A percentile compares a stretch with the other conserved stretches of the same genome.
phyloP scores from a whole-genome alignment of 2,329 filamentous ascomycete genomes.

The Pseudogymnoascus sp. region DNA sequence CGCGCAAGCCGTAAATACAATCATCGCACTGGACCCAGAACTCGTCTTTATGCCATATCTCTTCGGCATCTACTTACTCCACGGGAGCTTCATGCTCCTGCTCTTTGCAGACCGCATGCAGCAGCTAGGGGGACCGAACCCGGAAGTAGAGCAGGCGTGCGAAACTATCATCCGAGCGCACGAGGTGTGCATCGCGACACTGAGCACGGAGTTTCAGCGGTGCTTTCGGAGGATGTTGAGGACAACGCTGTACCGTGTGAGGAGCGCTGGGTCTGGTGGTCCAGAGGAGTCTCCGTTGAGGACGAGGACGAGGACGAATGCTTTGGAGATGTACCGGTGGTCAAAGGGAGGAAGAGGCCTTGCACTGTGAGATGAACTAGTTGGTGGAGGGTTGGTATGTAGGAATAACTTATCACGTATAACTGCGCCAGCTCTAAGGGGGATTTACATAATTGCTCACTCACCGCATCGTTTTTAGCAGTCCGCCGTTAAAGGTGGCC shows the following conservation, averaged over 20 bases:
- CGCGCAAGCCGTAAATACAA: constrained; percentile 38
- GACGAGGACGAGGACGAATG: constrained; percentile 35
- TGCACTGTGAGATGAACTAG: constrained; percentile 17
- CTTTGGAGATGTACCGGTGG: constrained; percentile 48
- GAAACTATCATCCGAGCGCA: constrained; percentile 44
- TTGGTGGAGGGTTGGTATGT: not conserved
- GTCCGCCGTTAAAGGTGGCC: no score
- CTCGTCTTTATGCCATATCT: constrained; percentile 46
- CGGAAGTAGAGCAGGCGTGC: constrained; percentile 41
- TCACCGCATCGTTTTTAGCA: no score
- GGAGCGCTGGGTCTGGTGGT: constrained; percentile 34
- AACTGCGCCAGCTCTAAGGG: no score
- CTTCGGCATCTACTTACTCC: constrained; percentile 45
- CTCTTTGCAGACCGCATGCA: constrained; percentile 44
- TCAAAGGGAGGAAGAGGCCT: constrained; percentile 36
- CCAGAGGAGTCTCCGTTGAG: constrained; percentile 35
- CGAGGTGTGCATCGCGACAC: constrained; percentile 43
- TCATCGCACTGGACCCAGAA: constrained; percentile 42
- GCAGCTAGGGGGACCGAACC: constrained; percentile 33
- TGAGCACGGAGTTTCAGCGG: constrained; percentile 45
- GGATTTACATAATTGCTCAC: no score
- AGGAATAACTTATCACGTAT: no score
- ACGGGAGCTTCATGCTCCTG: constrained; percentile 43
- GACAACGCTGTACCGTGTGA: constrained; percentile 41
- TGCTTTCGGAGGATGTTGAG: constrained; percentile 49